Percentiles rank a stretch among this genome's conserved stretches.
Conservation (phyloP, 129 eudicot genomes). For the Centrapalus pauciflorus region DNA sequence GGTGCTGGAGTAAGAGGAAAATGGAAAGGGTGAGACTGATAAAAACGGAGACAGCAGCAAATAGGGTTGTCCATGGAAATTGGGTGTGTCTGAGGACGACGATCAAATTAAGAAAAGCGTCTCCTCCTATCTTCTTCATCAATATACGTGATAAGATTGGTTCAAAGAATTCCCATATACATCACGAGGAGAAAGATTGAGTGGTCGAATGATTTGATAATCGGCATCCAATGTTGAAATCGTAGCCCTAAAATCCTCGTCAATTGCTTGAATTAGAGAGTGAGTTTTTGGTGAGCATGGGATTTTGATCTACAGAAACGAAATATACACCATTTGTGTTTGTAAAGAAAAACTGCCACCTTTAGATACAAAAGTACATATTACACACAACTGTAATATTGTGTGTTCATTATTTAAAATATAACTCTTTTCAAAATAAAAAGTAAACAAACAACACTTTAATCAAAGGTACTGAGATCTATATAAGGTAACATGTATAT, state of each 20-base stretch:
- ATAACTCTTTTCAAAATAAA: too few species aligned
- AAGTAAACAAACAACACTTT: too few species aligned
- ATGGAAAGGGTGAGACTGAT: conserved; percentile 69
- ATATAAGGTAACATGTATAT: too few species aligned
- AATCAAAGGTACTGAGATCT: too few species aligned
- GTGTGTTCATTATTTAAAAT: too few species aligned
- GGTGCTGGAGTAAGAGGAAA: conserved; percentile 80
- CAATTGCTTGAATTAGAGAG: conserved; percentile 4
- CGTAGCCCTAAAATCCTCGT: conserved; percentile 19
- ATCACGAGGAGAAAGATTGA: conserved; percentile 10
- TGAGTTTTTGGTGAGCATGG: background rate
- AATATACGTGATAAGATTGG: conserved; percentile 12
- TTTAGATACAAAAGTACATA: background rate
- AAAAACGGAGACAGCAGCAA: conserved; percentile 65
- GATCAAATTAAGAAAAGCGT: conserved; percentile 33
- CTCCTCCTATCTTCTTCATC: conserved; percentile 49
- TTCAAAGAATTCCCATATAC: conserved; percentile 9
- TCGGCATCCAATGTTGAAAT: conserved; percentile 3
- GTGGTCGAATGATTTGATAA: conserved; percentile 13
- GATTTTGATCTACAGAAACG: conserved; percentile 23
- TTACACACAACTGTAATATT: too few species aligned
- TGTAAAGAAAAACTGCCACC: conserved; percentile 14
- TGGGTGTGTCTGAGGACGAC: conserved; percentile 28
- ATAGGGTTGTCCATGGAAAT: conserved; percentile 71
- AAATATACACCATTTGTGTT: background rate